Conservation (phyloP, 2,329 filamentous ascomycete genomes). For the Clarireedia homoeocarpa region DNA sequence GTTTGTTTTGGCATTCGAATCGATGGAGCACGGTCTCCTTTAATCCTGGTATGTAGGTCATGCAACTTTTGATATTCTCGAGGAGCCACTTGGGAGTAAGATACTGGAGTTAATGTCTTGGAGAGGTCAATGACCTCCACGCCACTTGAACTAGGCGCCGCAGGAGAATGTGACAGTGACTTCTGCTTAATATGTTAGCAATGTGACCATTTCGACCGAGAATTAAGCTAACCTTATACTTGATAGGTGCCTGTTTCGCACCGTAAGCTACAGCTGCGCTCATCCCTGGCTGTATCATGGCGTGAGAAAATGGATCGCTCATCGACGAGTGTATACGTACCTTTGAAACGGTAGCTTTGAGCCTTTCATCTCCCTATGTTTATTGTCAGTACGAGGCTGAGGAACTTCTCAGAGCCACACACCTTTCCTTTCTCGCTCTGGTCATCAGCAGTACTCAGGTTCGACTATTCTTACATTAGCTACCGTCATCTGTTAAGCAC, state of each 20-base stretch:
- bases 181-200: too few relatives aligned
- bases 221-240: not conserved
- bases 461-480: not conserved
- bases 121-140: constrained; percentile 27
- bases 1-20: constrained; percentile 23
- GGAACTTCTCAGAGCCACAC: too few relatives aligned
- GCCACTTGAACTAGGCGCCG: not conserved
- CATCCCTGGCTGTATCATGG: not conserved
- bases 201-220: too few relatives aligned
- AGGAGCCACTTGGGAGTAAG: constrained; percentile 19
- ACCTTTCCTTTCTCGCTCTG: too few relatives aligned
- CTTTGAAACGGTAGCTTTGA: too few relatives aligned
- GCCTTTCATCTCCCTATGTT: too few relatives aligned
- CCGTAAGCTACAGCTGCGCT: not conserved
- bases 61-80: constrained; percentile 26
- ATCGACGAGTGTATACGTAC: too few relatives aligned
- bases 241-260: not conserved
- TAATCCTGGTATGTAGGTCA: constrained; percentile 25
- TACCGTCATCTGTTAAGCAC: too few relatives aligned
- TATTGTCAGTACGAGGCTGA: too few relatives aligned
- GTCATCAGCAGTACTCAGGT: too few relatives aligned
- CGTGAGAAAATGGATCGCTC: too few relatives aligned
- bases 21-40: constrained; percentile 13
- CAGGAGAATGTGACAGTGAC: not conserved
- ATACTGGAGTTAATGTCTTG: constrained; percentile 7